These are phyloP conservation scores for Oryza meyeriana DNA, from an alignment of 176 grass and related monocot genomes.

Conservation along the genomic window DNA sequence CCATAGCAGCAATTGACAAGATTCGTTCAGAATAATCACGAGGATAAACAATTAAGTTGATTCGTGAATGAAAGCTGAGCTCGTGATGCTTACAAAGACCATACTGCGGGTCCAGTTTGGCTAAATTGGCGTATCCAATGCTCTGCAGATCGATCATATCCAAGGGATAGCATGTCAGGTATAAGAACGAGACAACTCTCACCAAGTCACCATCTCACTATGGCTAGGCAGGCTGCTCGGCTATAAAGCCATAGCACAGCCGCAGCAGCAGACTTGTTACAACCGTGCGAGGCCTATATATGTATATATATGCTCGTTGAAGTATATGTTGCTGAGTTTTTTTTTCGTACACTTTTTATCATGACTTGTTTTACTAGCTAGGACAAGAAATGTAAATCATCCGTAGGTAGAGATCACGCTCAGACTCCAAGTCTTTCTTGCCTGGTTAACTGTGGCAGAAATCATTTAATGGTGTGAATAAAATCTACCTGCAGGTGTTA, in stretches of 20 bases:
- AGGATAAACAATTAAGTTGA: background rate
- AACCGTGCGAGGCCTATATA: too few species aligned
- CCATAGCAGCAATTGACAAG: background rate
- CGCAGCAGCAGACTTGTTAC: too few species aligned
- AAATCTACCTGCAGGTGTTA: background rate
- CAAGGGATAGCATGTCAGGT: slow-evolving; percentile 3
- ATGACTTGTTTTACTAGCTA: too few species aligned
- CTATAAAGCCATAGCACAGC: too few species aligned
- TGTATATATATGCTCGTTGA: background rate
- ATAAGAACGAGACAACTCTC: background rate
- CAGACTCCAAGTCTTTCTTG: background rate
- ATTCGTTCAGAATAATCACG: background rate
- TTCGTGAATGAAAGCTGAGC: background rate
- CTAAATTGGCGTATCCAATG: slow-evolving; percentile 95
- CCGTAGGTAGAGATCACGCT: too few species aligned
- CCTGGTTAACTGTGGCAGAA: background rate
- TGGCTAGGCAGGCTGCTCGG: slow-evolving; percentile 1
- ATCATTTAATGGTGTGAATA: background rate
- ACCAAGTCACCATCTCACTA: background rate
- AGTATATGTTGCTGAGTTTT: background rate
- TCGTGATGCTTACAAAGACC: slow-evolving; percentile 77
- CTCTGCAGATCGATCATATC: slow-evolving; percentile 51
- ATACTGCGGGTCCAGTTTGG: slow-evolving; percentile 89
- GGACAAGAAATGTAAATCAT: too few species aligned
- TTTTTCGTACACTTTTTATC: too few species aligned